Evolutionary conservation across 345 rosid species (phyloP).

Genomic region (Euclidium syriacum): DNA sequence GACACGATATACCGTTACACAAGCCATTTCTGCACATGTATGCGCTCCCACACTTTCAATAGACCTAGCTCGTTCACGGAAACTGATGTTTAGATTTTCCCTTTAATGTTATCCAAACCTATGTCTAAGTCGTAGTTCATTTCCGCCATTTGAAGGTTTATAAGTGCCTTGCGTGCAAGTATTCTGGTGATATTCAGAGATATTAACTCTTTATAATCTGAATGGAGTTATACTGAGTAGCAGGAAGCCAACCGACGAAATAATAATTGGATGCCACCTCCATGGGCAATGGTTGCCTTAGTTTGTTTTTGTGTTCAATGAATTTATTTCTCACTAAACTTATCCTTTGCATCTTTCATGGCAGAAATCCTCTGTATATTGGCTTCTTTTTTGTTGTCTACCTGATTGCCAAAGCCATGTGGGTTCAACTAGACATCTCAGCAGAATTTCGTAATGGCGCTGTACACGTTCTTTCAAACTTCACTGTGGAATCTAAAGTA

Average conservation of each 20-base stretch:
- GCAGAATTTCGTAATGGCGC: constrained; percentile 69
- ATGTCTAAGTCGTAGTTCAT: too few species aligned
- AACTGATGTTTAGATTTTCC: too few species aligned
- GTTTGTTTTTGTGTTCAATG: too few species aligned
- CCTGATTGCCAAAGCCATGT: constrained; percentile 59
- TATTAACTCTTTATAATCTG: too few species aligned
- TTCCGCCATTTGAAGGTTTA: constrained; percentile 74
- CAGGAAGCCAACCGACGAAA: too few species aligned
- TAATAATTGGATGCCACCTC: too few species aligned
- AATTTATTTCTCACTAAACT: neutral
- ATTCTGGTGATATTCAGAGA: too few species aligned
- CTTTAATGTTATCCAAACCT: too few species aligned
- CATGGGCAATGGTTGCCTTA: too few species aligned
- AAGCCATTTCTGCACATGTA: constrained; percentile 88
- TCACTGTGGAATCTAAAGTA: constrained; percentile 38
- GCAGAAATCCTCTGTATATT: constrained; percentile 76
- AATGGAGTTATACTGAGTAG: too few species aligned
- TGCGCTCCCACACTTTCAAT: constrained; percentile 36
- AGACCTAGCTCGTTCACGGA: constrained; percentile 71
- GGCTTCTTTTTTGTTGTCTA: constrained; percentile 48
- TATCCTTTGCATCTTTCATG: neutral
- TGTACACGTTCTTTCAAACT: constrained; percentile 35
- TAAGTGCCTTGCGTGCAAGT: constrained; percentile 24
- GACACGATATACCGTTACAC: constrained; percentile 71
- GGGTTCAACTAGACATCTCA: constrained; percentile 75